Base-by-base conservation (phyloP, 768 basidiomycete genomes). In the Neoboletus subvelutipes region DNA sequence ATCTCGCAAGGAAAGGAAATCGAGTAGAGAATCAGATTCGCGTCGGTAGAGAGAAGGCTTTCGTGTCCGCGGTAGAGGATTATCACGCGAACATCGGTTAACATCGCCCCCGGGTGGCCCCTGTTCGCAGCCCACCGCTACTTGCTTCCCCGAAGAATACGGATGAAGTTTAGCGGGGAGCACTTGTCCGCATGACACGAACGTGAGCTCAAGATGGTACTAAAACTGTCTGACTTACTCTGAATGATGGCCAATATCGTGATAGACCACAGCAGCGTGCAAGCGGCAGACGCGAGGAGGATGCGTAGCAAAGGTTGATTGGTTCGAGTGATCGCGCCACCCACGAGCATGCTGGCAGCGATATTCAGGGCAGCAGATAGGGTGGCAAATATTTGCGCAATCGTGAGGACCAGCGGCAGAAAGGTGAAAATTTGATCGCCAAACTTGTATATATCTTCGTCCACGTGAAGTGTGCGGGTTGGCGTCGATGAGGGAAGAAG, bases 1-100 rank as follows among this genome's bases (percentile, higher is more conserved):
- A 52, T 72, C 71, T 47, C 69, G 68, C 59, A 72, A 55, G 11
- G 71, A 72, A 52, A 73, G 68, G 42, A 74, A 72, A 59, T 72
- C 71, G 22, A 70, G 60, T 0, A 64, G 24, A 39, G 71, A 65
- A 58, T 72, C 71, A 43, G 65, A 63, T 54, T 58, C 60, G 29
- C 62, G 59, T 8, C 61, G 61, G 24, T 65, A 59, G 42, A 68
- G 34, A 2, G 66, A 62, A 33, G 59, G 61, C 4, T 70, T 67
- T 45, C 46, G 59, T 12, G 48, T 56, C 41, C 60, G 58, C 7
- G 50, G 20, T 7, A n/a, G 3, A 18, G 40, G 50, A 50, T 55
- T 51, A 26, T 45, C 54, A n/a, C 20, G 47, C 9, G 47, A 45
- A 57, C 50, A 22, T 37, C 9, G 51, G 33, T 26, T 28, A 7